Evolutionary conservation across 2,329 filamentous ascomycete genomes (phyloP), one percentile per base, ranked within the genome.

Genomic region (Cadophora sp.): DNA sequence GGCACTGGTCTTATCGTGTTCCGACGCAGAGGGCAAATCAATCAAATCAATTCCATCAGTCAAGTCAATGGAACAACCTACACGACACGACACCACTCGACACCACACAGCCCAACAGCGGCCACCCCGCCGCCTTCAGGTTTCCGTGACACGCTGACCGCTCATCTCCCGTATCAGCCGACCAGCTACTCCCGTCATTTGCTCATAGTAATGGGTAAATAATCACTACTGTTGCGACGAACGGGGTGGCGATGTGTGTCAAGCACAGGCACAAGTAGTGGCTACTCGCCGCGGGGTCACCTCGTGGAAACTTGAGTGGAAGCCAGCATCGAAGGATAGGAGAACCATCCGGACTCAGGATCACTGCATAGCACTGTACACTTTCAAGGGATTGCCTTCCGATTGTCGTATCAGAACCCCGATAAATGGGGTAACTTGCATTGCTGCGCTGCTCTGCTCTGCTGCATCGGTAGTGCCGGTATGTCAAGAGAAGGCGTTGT

Each of bases 391-490:
- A 60, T 33, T 60, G 58, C 41, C 51, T 39, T 64, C 62, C 51
- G 50, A 64, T 56, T 47, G 20, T 64, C 50, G 62, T 58, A 58
- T 58, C 62, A 58, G 27, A 64, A 56, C 58, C 58, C 39, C 45
- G 55, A 60, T 20, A 60, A 47, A 33, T 13, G 58, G 58, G 27
- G 58, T 45, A 47, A 48, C 20, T 8, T 20, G 18, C n/a, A 11
- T 48, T 47, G 18, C 41, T 3, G 6, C 4, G 13, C 4, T 43
- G 14, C 41, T 14, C 4, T 43, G 14, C 41, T 7, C 4, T 43
- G 41, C 41, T 43, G 13, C 41, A n/a, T 14, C 18, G 7, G 5
- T 4, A 7, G 7, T 13, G 16, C 22, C 41, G 58, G 58, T 47
- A 36, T 41, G 55, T 58, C 55, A 36, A 0, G 58, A 48, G 58